Conservation (phyloP, 306 rosid species). For the Glycine soja region DNA sequence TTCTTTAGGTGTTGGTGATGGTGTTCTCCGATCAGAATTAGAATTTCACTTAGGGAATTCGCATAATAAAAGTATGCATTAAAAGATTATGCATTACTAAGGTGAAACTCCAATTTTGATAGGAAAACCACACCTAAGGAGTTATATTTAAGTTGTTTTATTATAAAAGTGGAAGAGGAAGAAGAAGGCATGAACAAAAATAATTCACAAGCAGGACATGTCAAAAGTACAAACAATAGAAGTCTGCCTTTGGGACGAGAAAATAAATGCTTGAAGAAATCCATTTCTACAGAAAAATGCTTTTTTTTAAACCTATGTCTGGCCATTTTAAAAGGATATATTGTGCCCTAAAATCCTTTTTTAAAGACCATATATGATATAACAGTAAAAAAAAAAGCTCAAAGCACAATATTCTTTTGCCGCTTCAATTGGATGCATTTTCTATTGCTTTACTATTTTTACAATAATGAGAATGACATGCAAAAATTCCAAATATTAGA, state of each 20-base stretch:
- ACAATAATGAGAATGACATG: too few relatives aligned
- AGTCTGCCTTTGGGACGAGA: neutral
- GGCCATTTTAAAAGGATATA: conserved; percentile 1
- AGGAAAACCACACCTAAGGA: neutral
- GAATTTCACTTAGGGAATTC: neutral
- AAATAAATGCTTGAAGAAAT: conserved; percentile 13
- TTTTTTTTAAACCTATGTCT: neutral
- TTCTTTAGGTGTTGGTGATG: neutral
- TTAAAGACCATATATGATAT: neutral
- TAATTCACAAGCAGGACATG: conserved; percentile 5
- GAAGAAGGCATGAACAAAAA: neutral
- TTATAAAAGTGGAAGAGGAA: neutral
- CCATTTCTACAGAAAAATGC: neutral
- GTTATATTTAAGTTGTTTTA: neutral
- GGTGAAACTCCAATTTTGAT: neutral
- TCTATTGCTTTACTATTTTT: too few relatives aligned
- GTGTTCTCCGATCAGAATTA: neutral
- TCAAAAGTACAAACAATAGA: neutral
- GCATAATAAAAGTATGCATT: neutral
- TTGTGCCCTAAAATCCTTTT: neutral
- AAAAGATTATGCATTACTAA: neutral
- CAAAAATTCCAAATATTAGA: conserved; percentile 10
- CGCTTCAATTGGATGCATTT: conserved; percentile 22
- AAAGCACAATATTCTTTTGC: neutral
- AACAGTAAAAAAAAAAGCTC: neutral